Evolutionary conservation across 225 moss, liverwort and hornwort species (phyloP).

Genomic region (Sphagnum contortum): DNA sequence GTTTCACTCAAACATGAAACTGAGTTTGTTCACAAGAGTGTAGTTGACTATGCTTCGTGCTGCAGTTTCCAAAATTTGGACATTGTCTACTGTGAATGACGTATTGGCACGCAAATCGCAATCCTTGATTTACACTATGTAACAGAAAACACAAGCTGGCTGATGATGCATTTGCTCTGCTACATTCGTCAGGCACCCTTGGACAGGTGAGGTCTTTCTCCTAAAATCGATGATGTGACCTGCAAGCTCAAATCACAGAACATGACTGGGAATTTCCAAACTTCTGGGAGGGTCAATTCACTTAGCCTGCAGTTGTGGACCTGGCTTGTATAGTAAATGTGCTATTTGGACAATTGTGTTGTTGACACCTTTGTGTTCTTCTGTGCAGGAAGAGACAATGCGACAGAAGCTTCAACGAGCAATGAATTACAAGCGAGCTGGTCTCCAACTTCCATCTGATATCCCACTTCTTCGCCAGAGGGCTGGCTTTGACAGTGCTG

Average conservation of each 20-base stretch:
- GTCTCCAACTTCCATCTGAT: slow-evolving; percentile 35
- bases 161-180: slow-evolving; percentile 41
- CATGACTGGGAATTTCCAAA: too few relatives aligned
- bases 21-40: too few relatives aligned
- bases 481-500: slow-evolving; percentile 4
- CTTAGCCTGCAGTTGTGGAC: too few relatives aligned
- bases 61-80: too few relatives aligned
- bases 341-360: too few relatives aligned
- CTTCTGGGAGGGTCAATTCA: too few relatives aligned
- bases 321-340: too few relatives aligned
- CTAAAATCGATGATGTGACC: not conserved
- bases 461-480: slow-evolving; percentile 48
- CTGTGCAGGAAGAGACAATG: slow-evolving; percentile 40
- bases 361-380: not conserved
- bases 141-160: slow-evolving; percentile 44
- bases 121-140: slow-evolving; percentile 12
- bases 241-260: too few relatives aligned
- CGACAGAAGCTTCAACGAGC: slow-evolving; percentile 52
- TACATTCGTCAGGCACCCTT: slow-evolving; percentile 53
- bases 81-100: too few relatives aligned
- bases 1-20: too few relatives aligned
- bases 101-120: too few relatives aligned
- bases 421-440: slow-evolving; percentile 54
- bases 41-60: too few relatives aligned
- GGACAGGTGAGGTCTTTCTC: slow-evolving; percentile 30